Evolutionary conservation across 306 rosid species (phyloP).

Genomic region (Begonia masoniana): DNA sequence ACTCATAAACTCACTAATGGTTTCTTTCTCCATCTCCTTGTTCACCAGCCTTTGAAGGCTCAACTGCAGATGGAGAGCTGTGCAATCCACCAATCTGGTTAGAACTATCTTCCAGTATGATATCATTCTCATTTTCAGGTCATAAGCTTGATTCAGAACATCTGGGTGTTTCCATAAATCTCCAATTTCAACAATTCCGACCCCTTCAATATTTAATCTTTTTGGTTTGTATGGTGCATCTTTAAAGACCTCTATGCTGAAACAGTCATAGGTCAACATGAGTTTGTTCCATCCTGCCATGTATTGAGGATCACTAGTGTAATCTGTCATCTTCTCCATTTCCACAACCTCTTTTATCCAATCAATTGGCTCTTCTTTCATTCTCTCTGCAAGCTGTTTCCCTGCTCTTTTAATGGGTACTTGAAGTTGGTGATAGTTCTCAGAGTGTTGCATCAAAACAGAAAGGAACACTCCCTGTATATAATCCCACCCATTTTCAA

Average conservation of each 20-base stretch:
- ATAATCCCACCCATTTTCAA: constrained; percentile 11
- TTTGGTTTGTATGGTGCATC: not conserved
- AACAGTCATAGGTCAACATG: constrained; percentile 1
- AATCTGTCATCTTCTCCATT: constrained; percentile 14
- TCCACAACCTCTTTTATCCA: constrained; percentile 12
- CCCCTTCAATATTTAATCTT: not conserved
- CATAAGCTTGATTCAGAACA: constrained; percentile 10
- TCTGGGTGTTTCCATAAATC: constrained; percentile 9
- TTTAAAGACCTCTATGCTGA: not conserved
- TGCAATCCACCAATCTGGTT: constrained; percentile 15
- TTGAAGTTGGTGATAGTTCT: constrained; percentile 11
- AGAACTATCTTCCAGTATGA: constrained; percentile 14
- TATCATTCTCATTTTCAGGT: constrained; percentile 13
- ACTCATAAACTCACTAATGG: constrained; percentile 7
- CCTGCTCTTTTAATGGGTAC: constrained; percentile 12
- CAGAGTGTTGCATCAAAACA: constrained; percentile 12
- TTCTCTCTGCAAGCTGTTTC: constrained; percentile 2
- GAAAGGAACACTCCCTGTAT: constrained; percentile 6
- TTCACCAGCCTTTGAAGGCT: constrained; percentile 10
- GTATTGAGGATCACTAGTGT: constrained; percentile 10
- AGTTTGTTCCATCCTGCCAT: constrained; percentile 11
- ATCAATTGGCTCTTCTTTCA: constrained; percentile 5
- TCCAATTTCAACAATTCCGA: constrained; percentile 2
- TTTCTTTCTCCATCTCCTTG: constrained; percentile 10
- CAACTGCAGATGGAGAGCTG: constrained; percentile 12